Base-by-base conservation (phyloP, 208 protist species). In the Crithidia thermophila region DNA sequence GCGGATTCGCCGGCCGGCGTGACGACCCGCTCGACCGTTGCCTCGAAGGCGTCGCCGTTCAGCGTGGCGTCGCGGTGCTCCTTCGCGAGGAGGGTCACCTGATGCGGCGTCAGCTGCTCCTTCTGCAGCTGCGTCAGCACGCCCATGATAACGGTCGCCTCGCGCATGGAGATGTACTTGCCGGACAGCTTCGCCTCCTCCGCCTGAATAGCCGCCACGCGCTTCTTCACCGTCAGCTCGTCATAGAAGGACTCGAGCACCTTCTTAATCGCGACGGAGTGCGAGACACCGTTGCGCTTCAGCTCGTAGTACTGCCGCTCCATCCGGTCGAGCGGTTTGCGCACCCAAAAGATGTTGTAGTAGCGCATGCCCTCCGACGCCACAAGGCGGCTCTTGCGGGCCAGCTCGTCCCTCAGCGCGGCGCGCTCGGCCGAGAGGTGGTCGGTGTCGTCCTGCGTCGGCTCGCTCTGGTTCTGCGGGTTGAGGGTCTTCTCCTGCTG, bases 311-410 rank as follows among this genome's bases (percentile, higher is more conserved):
- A 97, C 57, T 90, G 75, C 55, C 88, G 86, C 75, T 97, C 88
- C 91, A 97, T 94, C 23, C 81, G 80, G 65, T 97, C 91, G n/a
- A 97, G 79, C 25, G 91, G 91, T 72, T 97, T 97, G 20, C 87
- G 87, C 14, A 97, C 76, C 89, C 91, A 97, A 67, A 94, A 97
- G 30, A 97, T 84, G 75, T 97, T 97, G 82, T 94, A 94, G 55
- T 97, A 97, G 40, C 91, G 88, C 88, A 94, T 97, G 20, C 91
- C 91, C 72, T 94, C 87, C 33, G 87, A 91, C 28, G 91, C 91
- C 18, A 94, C 60, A 3, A 93, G 74, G 40, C 91, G 87, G 73
- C 88, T 94, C 65, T 90, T 91, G 36, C 79, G 75, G 10, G 87
- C 85, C 18, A 97, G 67, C 74, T 93, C 87, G 36, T 93, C 89